Conservation (phyloP, 768 basidiomycete genomes). For the Tulasnella sp. region DNA sequence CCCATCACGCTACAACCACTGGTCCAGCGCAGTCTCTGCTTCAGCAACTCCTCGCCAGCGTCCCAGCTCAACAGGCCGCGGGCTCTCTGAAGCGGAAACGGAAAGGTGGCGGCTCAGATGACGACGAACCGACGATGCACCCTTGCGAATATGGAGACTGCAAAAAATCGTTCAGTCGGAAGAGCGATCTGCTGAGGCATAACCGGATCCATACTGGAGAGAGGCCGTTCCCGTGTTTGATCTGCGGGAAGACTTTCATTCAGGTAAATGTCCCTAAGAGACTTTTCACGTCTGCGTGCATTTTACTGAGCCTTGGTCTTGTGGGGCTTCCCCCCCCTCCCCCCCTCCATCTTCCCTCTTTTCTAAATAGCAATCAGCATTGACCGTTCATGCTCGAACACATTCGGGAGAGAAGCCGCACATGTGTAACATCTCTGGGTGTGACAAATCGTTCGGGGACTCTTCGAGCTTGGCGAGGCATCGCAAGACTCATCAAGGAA, state of each 20-base stretch:
- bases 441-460: slow-evolving; percentile 80
- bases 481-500: slow-evolving; percentile 69
- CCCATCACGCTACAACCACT: neutral
- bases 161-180: slow-evolving; percentile 68
- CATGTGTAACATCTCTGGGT: slow-evolving; percentile 78
- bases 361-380: slow-evolving; percentile 81
- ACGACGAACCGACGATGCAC: neutral
- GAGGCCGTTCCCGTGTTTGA: slow-evolving; percentile 59
- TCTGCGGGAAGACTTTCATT: slow-evolving; percentile 85
- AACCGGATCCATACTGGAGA: slow-evolving; percentile 88
- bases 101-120: neutral
- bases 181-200: slow-evolving; percentile 75
- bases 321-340: too few relatives aligned
- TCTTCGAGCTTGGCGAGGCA: slow-evolving; percentile 87
- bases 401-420: slow-evolving; percentile 94
- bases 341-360: too few relatives aligned
- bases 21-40: neutral
- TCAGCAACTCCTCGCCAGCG: slow-evolving; percentile 5
- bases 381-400: slow-evolving; percentile 79
- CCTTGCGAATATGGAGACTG: slow-evolving; percentile 40
- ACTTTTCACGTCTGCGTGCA: too few relatives aligned
- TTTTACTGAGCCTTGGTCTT: too few relatives aligned
- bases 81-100: neutral
- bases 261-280: slow-evolving; percentile 43
- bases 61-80: neutral